These are phyloP conservation scores for Zelonia costaricensis DNA, from an alignment of 208 protist genomes.

Conservation along the genomic window DNA sequence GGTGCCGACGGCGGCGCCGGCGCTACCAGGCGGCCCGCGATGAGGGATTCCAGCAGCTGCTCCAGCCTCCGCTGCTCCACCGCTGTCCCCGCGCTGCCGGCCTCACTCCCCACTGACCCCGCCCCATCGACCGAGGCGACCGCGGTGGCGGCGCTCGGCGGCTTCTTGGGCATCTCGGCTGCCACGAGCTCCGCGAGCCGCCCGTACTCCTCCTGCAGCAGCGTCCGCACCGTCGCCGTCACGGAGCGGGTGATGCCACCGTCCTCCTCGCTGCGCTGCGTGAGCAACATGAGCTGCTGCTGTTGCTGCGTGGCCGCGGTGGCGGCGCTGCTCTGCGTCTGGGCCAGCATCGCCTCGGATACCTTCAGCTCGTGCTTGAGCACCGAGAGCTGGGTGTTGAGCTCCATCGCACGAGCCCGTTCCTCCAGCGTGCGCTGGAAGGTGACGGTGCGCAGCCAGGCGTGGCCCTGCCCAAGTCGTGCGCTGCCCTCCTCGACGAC, in stretches of 20 bases:
- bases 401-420: conserved; percentile 16
- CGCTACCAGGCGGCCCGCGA: background rate
- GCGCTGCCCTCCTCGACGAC: conserved; percentile 2
- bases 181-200: conserved; percentile 35
- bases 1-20: too few relatives aligned
- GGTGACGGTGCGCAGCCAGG: conserved; percentile 5
- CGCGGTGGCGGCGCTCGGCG: conserved; percentile 12
- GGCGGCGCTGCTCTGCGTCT: background rate
- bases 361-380: conserved; percentile 27
- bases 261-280: conserved; percentile 19
- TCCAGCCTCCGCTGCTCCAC: conserved; percentile 2
- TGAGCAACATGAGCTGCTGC: conserved; percentile 12
- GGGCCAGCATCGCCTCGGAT: conserved; percentile 15
- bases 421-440: conserved; percentile 8
- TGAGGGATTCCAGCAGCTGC: conserved; percentile 7
- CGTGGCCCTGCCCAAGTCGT: conserved; percentile 5
- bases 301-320: background rate
- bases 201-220: conserved; percentile 28
- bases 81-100: too few relatives aligned
- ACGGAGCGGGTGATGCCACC: conserved; percentile 7
- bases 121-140: too few relatives aligned
- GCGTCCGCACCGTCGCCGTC: conserved; percentile 12
- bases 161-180: conserved; percentile 28
- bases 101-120: too few relatives aligned
- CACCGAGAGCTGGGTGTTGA: conserved; percentile 15